Percentiles rank a stretch among this genome's conserved stretches.
Conservation (phyloP, 2,329 filamentous ascomycete genomes). For the Xylaria digitata region DNA sequence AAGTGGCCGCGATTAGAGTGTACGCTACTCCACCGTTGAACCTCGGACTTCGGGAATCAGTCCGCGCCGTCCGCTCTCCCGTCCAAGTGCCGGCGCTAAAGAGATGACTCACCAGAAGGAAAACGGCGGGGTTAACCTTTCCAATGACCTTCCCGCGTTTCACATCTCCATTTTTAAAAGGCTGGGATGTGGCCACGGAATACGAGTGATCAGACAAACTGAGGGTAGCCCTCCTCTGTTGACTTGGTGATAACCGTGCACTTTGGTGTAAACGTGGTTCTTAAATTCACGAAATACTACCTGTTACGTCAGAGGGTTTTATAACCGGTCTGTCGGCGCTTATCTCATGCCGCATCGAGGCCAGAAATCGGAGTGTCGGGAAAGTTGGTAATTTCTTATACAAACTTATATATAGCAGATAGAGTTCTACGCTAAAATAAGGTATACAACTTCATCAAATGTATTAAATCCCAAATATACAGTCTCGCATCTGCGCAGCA, state of each 20-base stretch:
- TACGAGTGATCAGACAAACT: too few relatives aligned
- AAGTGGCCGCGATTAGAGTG: too few relatives aligned
- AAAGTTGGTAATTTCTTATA: background rate
- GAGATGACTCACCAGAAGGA: background rate
- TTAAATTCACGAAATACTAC: too few relatives aligned
- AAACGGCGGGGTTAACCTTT: background rate
- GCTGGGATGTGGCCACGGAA: too few relatives aligned
- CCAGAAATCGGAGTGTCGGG: too few relatives aligned
- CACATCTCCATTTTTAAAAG: too few relatives aligned
- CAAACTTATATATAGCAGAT: constrained; percentile 2
- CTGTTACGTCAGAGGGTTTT: too few relatives aligned
- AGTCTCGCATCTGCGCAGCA: background rate
- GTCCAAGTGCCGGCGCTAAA: constrained; percentile 20
- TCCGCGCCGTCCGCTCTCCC: constrained; percentile 8
- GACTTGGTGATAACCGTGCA: background rate
- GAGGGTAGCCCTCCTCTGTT: too few relatives aligned
- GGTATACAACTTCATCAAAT: background rate
- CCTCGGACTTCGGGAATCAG: constrained; percentile 13
- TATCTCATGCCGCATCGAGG: too few relatives aligned
- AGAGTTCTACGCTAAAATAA: background rate
- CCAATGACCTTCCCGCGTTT: too few relatives aligned
- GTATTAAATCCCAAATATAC: background rate
- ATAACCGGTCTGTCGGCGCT: too few relatives aligned
- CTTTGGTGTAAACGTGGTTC: too few relatives aligned
- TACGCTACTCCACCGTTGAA: background rate